Base-by-base conservation (phyloP, 805 yeast species). In the Pichia nanzhaoensis region DNA sequence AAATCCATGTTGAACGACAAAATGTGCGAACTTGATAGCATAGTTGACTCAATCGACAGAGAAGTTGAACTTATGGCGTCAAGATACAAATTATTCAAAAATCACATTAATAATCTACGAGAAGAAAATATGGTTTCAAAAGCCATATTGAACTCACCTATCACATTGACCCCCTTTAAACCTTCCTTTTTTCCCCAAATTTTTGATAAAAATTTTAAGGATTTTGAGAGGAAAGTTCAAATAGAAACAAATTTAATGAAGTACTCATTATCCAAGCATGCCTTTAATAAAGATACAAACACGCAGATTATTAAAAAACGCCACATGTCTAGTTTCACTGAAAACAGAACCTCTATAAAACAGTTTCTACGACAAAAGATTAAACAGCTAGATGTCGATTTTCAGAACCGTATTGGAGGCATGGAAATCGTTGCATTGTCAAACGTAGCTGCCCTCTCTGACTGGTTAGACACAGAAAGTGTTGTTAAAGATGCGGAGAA, bases 261-360 rank as follows among this genome's bases (percentile, higher is more conserved):
- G 4, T 39, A 39, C 19, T 42, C 36, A 7, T 19, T 37, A 10
- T 22, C 18, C 9, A 24, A 31, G 19, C 19, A 31, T 18, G 13
- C 28, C 6, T n/a, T 21, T 14, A 33, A 20, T 12, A 32, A 18
- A 24, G n/a, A 14, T 4, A 18, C 24, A 3, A 44, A 44, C 27
- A 18, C 22, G 17, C 31, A 32, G 14, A 31, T 19, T 7, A 44
- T 40, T 1, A n/a, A 22, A 5, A 20, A 32, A 17, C 13, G 40
- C 10, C 31, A 33, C 24, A 21, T 39, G 18, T 20, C 32, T 14
- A 27, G 39, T 17, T 38, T 44, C 13, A 38, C 17, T 17, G 48
- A 45, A 33, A 45, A 45, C 18, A 45, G 48, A 20, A 20, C 37
- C 24, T 37, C 44, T 22, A 21, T 41, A 16, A 41, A 40, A 30